Conservation (phyloP, 1,284 basidiomycete genomes). For the Tetrapyrgos nigripes region DNA sequence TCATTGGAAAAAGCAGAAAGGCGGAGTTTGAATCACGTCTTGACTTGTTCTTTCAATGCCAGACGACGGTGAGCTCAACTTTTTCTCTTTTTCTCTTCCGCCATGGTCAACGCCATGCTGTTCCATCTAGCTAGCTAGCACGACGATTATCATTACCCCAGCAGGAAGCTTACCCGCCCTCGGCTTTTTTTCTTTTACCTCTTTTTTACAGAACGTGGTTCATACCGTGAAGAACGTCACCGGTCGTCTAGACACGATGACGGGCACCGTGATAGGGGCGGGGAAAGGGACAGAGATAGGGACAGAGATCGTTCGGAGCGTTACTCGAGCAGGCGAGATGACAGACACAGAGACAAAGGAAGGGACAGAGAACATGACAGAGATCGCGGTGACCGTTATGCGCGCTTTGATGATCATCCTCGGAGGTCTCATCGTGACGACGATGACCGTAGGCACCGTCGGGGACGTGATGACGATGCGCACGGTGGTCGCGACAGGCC, state of each 20-base stretch:
- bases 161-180: slow-evolving; percentile 41
- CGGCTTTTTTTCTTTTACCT: slow-evolving; percentile 41
- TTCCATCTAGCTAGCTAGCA: slow-evolving; percentile 66
- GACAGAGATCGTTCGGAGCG: slow-evolving; percentile 27
- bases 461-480: slow-evolving; percentile 31
- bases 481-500: no score
- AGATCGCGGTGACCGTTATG: slow-evolving; percentile 25
- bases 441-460: slow-evolving; percentile 22
- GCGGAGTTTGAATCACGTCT: slow-evolving; percentile 7
- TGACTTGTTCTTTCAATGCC: slow-evolving; percentile 28
- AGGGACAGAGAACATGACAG: slow-evolving; percentile 50
- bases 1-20: slow-evolving; percentile 44
- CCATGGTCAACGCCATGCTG: slow-evolving; percentile 46
- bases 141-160: slow-evolving; percentile 38
- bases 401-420: slow-evolving; percentile 41
- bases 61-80: slow-evolving; percentile 48
- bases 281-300: slow-evolving; percentile 51
- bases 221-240: slow-evolving; percentile 60
- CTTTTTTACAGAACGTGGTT: slow-evolving; percentile 55
- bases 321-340: slow-evolving; percentile 21
- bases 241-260: slow-evolving; percentile 61
- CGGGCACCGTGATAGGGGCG: slow-evolving; percentile 46
- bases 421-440: slow-evolving; percentile 27
- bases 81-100: slow-evolving; percentile 40
- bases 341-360: slow-evolving; percentile 47